A percentile compares a stretch with the other conserved stretches of the same genome.
phyloP scores from a whole-genome alignment of 371 early-diverging fungal genomes.

The Mucor lusitanicus region DNA sequence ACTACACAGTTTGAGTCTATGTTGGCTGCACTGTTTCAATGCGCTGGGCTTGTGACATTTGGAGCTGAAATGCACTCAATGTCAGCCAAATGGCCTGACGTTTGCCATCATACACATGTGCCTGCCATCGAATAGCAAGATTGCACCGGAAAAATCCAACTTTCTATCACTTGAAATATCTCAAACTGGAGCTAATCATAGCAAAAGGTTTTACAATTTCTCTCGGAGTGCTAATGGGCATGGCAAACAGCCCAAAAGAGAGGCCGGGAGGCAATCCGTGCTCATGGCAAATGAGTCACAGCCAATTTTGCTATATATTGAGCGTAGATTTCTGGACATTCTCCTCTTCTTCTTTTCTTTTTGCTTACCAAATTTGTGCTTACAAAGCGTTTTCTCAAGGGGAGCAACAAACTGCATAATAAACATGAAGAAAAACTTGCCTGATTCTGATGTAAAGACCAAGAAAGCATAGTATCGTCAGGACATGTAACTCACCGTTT shows the following conservation, averaged over 20 bases:
- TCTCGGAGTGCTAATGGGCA: neutral
- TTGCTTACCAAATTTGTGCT: neutral
- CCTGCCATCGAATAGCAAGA: too few species aligned
- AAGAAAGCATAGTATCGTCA: neutral
- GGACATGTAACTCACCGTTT: neutral
- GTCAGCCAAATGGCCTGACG: too few species aligned
- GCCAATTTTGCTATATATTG: neutral
- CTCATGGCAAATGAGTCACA: neutral
- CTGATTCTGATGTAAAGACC: neutral
- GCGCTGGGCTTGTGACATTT: too few species aligned
- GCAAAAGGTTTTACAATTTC: neutral
- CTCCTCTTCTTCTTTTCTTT: neutral
- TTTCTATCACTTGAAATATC: neutral
- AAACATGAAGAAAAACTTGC: neutral
- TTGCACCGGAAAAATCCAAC: too few species aligned
- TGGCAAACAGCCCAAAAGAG: neutral
- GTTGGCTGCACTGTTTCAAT: too few species aligned
- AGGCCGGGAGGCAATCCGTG: neutral
- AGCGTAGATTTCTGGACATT: neutral
- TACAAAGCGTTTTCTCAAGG: neutral
- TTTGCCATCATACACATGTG: too few species aligned
- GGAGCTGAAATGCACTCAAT: too few species aligned
- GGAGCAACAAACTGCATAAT: neutral
- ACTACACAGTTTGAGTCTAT: too few species aligned
- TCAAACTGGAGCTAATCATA: neutral